These are phyloP conservation scores for Lipomyces spencermartinsiae DNA, from an alignment of 805 yeast genomes.

Conservation along the genomic window DNA sequence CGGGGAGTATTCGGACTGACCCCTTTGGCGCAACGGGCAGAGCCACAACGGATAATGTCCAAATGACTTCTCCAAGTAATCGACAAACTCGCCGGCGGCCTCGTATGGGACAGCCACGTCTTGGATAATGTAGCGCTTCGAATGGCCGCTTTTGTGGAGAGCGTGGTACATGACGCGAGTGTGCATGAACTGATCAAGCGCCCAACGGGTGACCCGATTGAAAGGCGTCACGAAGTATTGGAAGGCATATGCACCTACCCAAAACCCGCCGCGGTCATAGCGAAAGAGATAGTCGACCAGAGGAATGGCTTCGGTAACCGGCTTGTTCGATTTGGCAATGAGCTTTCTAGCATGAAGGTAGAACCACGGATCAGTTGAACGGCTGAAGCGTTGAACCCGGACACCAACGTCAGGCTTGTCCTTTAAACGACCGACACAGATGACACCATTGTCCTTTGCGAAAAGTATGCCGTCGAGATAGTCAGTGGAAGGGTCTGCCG, in stretches of 20 bases:
- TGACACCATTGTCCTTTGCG: constrained; percentile 12
- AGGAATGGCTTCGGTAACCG: constrained; percentile 11
- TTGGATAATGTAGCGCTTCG: constrained; percentile 4
- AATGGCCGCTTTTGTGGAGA: constrained; percentile 7
- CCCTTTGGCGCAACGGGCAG: constrained; percentile 8
- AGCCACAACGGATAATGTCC: constrained; percentile 15
- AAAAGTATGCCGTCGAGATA: constrained; percentile 10
- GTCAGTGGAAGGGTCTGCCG: constrained; percentile 6
- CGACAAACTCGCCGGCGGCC: constrained; percentile 4
- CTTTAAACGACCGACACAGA: constrained; percentile 9
- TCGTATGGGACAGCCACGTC: constrained; percentile 12
- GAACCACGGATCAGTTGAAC: constrained; percentile 11
- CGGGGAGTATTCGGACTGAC: not conserved
- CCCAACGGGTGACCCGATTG: constrained; percentile 15
- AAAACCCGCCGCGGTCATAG: constrained; percentile 15
- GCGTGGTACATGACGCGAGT: constrained; percentile 16
- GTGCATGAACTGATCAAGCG: constrained; percentile 9
- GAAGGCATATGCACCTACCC: constrained; percentile 11
- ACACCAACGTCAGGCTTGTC: not conserved
- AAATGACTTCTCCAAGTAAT: not conserved
- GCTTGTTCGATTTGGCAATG: not conserved
- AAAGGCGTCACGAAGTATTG: constrained; percentile 10
- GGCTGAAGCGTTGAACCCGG: constrained; percentile 7
- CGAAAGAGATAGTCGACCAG: constrained; percentile 12
- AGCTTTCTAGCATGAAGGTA: constrained; percentile 13